Percentiles rank a stretch among this genome's conserved stretches.
phyloP scores from a whole-genome alignment of 192 early-diverging fungal genomes.

The Coemansia biformis region DNA sequence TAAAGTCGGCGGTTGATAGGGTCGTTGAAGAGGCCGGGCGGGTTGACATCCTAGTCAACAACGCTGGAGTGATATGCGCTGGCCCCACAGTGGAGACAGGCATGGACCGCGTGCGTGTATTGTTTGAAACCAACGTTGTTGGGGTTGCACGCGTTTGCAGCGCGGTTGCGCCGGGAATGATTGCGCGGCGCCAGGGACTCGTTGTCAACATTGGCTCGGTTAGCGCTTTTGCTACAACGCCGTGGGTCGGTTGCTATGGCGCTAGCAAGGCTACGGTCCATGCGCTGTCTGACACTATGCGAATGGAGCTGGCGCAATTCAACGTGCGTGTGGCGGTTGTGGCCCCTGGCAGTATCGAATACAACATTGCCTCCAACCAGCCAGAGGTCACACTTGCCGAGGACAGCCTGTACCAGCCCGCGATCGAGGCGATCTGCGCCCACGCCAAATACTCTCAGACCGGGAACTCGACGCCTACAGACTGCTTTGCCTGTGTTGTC shows the following conservation, averaged over 20 bases:
- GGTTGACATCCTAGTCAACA: constrained; percentile 68
- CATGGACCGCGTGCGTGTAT: constrained; percentile 24
- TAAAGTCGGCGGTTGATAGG: constrained; percentile 7
- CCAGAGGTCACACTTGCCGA: constrained; percentile 26
- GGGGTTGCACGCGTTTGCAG: constrained; percentile 53
- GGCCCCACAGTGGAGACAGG: constrained; percentile 47
- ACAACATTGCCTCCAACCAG: constrained; percentile 55
- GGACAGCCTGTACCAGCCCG: constrained; percentile 43
- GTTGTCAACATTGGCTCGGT: constrained; percentile 67
- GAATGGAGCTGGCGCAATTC: constrained; percentile 63
- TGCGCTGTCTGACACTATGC: constrained; percentile 56
- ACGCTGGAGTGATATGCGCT: constrained; percentile 58
- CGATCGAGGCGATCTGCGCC: constrained; percentile 38
- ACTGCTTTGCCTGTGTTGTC: constrained; percentile 54
- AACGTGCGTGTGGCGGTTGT: constrained; percentile 56
- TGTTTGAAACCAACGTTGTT: constrained; percentile 61
- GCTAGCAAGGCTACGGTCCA: constrained; percentile 63
- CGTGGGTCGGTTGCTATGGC: constrained; percentile 58
- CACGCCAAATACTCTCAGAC: constrained; percentile 53
- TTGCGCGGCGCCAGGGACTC: constrained; percentile 39
- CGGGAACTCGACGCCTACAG: constrained; percentile 48
- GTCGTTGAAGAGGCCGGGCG: constrained; percentile 14
- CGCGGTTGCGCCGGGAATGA: constrained; percentile 58
- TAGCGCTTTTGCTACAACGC: constrained; percentile 57
- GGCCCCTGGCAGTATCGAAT: constrained; percentile 60